Evolutionary conservation across 495 filamentous ascomycete genomes (phyloP).

Genomic region (Penicillium egyptiacum): DNA sequence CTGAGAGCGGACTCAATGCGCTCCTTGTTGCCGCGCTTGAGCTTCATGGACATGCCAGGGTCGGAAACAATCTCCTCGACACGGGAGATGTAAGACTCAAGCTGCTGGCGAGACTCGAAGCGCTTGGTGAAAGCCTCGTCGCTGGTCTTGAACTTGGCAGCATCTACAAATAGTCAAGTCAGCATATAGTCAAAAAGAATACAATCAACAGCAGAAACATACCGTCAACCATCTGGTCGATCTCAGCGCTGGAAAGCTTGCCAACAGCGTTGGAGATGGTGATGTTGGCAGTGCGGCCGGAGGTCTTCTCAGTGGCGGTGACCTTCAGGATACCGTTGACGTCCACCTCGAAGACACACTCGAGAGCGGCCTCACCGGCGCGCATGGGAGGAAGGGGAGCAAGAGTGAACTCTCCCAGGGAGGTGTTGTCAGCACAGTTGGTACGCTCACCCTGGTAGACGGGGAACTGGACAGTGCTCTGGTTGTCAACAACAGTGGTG

Average conservation of each 20-base stretch:
- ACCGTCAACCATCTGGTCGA: slow-evolving; percentile 96
- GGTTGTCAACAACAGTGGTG: slow-evolving; percentile 95
- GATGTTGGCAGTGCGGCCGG: slow-evolving; percentile 97
- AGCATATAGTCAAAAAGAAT: slow-evolving; percentile 13
- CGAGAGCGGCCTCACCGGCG: slow-evolving; percentile 95
- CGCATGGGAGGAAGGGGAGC: slow-evolving; percentile 96
- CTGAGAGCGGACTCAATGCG: slow-evolving; percentile 94
- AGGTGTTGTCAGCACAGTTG: slow-evolving; percentile 99
- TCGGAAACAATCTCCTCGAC: slow-evolving; percentile 99
- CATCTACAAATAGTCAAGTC: slow-evolving; percentile 55
- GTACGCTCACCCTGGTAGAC: slow-evolving; percentile 99
- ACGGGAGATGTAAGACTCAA: slow-evolving; percentile 97
- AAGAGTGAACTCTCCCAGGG: slow-evolving; percentile 96
- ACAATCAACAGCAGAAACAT: slow-evolving; percentile 32
- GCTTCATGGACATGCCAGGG: slow-evolving; percentile 90
- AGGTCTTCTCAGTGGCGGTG: slow-evolving; percentile 98
- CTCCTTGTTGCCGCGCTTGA: slow-evolving; percentile 98
- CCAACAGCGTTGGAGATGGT: slow-evolving; percentile 99
- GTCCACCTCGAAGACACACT: slow-evolving; percentile 99
- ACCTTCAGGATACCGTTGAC: slow-evolving; percentile 99
- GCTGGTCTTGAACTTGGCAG: slow-evolving; percentile 96
- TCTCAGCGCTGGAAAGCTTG: slow-evolving; percentile 92
- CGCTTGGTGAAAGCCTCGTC: slow-evolving; percentile 99
- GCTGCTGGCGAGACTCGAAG: slow-evolving; percentile 97
- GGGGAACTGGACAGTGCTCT: slow-evolving; percentile 96